Evolutionary conservation across 2,329 filamentous ascomycete genomes (phyloP).

Genomic region (Microsporum canis): DNA sequence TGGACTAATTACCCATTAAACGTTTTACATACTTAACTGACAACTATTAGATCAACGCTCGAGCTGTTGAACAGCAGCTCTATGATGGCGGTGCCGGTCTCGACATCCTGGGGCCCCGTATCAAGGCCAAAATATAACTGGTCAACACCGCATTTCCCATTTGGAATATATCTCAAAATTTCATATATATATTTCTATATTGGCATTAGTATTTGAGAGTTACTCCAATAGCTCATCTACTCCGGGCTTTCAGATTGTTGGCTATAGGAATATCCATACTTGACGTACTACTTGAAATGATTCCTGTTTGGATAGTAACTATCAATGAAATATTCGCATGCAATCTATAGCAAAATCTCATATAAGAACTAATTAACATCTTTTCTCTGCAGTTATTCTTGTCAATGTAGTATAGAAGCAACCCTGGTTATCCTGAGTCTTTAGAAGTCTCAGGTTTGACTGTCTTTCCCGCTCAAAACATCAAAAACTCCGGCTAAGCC

Average conservation of each 20-base stretch:
- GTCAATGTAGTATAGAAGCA: neutral
- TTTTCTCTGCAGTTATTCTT: no score
- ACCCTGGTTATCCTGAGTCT: neutral
- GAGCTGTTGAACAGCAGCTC: conserved; percentile 71
- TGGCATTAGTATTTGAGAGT: neutral
- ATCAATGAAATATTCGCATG: no score
- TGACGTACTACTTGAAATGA: neutral
- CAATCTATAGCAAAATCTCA: no score
- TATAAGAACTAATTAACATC: no score
- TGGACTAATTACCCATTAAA: conserved; percentile 17
- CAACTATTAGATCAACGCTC: conserved; percentile 59
- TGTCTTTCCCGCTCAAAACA: neutral
- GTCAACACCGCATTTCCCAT: neutral
- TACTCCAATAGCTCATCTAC: neutral
- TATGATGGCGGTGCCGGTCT: conserved; percentile 66
- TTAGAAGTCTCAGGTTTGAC: neutral
- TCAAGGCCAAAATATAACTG: conserved; percentile 40
- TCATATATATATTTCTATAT: neutral
- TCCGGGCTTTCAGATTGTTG: neutral
- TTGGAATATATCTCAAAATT: neutral
- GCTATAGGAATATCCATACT: neutral
- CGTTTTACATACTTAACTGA: neutral
- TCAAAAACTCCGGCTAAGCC: neutral
- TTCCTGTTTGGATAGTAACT: no score
- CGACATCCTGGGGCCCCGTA: conserved; percentile 39